Evolutionary conservation across 2,329 filamentous ascomycete genomes (phyloP), one percentile per base, ranked within the genome.

Genomic region (Zalaria sp.): DNA sequence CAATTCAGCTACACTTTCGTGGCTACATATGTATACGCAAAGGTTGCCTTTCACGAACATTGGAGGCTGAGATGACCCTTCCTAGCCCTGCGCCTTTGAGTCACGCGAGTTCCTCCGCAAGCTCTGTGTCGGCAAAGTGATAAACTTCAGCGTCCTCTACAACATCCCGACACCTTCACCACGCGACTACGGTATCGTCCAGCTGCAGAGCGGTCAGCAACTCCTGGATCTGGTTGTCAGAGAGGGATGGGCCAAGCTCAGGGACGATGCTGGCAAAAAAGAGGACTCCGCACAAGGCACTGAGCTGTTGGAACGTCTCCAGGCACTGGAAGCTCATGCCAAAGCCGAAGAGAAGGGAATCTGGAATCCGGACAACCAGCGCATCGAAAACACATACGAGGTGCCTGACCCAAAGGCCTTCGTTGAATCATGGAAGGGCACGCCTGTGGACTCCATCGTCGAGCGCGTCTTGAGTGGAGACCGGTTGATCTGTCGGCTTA

Each of bases 401-500:
- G 66, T 93, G 29, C 75, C 79, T 44, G 78, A 88, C 53, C 72
- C 84, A 8, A 77, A 84, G 53, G 64, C 65, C 35, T 86, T 98
- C 57, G 70, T 88, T 38, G 81, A 86, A 37, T 69, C 84, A 51
- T 83, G 83, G 74, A 94, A 93, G 68, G 86, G 84, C 50, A 79
- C 88, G 65, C 76, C 78, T 5, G 71, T 98, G 11, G 82, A 93
- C 49, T 61, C 62, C 34, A 75, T 96, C 43, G 79, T 98, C 38
- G 91, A 98, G 70, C 79, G 85, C 53, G 84, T 98, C 36, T 72
- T 96, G 45, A 87, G 83, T 47, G 91, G 89, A 46, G 91, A 98
- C 63, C 82, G 91, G 46, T 70, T 95, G 51, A 81, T 95, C 46
- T 75, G 89, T 41, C 81, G 91, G 43, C 71, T 98, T 43, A 63